These are phyloP conservation scores for Lactarius pseudohatsudake DNA, from an alignment of 768 basidiomycete genomes.

Conservation along the genomic window DNA sequence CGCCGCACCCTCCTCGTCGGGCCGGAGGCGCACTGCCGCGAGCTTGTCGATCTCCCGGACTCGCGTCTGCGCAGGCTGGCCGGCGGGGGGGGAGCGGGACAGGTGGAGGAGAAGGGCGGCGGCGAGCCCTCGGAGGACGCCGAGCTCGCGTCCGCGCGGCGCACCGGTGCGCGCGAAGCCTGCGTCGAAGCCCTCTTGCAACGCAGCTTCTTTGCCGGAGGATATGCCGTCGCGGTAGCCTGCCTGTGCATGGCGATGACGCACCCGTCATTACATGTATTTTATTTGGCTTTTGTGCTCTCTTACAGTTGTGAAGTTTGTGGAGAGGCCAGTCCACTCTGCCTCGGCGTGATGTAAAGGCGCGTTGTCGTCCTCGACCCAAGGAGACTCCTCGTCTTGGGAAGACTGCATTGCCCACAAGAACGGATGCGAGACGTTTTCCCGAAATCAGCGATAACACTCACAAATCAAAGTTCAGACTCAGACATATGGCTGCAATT, in stretches of 20 bases:
- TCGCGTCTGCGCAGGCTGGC: not conserved
- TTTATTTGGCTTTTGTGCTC: not conserved
- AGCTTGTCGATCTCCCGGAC: slow-evolving; percentile 55
- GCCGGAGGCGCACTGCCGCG: slow-evolving; percentile 54
- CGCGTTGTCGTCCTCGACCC: not conserved
- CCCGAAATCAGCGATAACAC: not conserved
- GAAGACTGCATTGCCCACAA: not conserved
- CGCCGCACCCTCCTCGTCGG: slow-evolving; percentile 63
- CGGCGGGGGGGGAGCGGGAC: slow-evolving; percentile 9
- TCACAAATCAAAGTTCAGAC: no score
- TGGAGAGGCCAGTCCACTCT: slow-evolving; percentile 69
- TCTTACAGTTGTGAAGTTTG: slow-evolving; percentile 54
- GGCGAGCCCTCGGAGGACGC: slow-evolving; percentile 69
- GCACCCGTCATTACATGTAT: not conserved
- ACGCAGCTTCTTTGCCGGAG: slow-evolving; percentile 80
- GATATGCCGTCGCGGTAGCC: slow-evolving; percentile 98
- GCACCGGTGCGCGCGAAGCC: slow-evolving; percentile 75
- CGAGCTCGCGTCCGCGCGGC: slow-evolving; percentile 75
- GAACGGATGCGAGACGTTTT: not conserved
- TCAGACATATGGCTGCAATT: no score
- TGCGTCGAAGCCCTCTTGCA: slow-evolving; percentile 89
- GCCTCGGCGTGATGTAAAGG: slow-evolving; percentile 27
- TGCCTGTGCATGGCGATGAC: slow-evolving; percentile 46
- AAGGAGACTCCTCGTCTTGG: not conserved
- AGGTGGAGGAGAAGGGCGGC: slow-evolving; percentile 35